phyloP scores from a whole-genome alignment of 1,139 yeast genomes.

The Suhomyces atakaporum region DNA sequence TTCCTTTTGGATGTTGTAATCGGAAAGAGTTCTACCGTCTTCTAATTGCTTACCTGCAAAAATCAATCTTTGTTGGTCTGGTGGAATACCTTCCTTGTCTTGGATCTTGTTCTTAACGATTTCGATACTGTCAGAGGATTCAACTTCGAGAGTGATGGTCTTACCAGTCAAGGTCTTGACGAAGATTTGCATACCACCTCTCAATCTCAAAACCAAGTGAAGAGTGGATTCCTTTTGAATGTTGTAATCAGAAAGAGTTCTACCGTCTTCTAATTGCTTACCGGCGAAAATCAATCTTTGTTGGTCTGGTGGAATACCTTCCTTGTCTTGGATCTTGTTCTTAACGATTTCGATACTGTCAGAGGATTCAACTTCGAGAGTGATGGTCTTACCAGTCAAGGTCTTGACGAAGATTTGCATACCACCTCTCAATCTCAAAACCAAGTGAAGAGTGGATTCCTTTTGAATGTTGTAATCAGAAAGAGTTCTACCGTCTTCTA shows the following conservation, averaged over 20 bases:
- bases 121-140: conserved; percentile 92
- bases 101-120: conserved; percentile 91
- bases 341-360: conserved; percentile 94
- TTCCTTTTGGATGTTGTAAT: conserved; percentile 95
- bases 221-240: conserved; percentile 91
- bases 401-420: conserved; percentile 65
- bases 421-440: conserved; percentile 34
- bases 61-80: conserved; percentile 91
- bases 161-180: conserved; percentile 87
- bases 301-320: conserved; percentile 94
- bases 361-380: conserved; percentile 92
- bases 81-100: conserved; percentile 95
- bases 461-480: conserved; percentile 68
- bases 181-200: conserved; percentile 71
- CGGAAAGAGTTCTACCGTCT: conserved; percentile 90
- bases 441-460: conserved; percentile 52
- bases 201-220: conserved; percentile 85
- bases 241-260: conserved; percentile 92
- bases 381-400: conserved; percentile 86
- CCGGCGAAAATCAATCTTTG: conserved; percentile 93
- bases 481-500: conserved; percentile 67
- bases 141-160: conserved; percentile 93
- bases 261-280: conserved; percentile 92
- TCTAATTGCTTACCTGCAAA: conserved; percentile 94
- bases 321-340: conserved; percentile 92